phyloP scores from a whole-genome alignment of 164 flowering plant species.

The Tetracentron sinense region DNA sequence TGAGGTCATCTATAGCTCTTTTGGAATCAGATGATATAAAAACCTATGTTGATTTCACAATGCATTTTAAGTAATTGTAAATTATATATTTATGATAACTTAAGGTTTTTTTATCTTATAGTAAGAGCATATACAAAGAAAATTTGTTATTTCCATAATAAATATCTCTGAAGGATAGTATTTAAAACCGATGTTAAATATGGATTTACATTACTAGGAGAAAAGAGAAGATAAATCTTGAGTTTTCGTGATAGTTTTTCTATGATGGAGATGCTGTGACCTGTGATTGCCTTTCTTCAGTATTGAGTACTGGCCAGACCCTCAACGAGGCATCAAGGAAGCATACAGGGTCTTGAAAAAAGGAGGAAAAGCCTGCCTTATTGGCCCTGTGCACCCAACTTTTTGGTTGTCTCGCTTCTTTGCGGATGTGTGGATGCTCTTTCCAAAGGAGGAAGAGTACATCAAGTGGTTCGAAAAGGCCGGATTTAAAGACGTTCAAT shows the following conservation, averaged over 20 bases:
- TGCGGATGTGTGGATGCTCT: constrained; percentile 98
- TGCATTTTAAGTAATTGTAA: no score
- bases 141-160: no score
- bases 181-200: no score
- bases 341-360: constrained; percentile 89
- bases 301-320: constrained; percentile 99
- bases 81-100: no score
- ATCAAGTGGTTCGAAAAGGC: constrained; percentile 90
- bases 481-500: constrained; percentile 78
- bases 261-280: constrained; percentile 9
- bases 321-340: constrained; percentile 92
- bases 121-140: no score
- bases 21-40: no score
- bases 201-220: background rate
- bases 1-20: background rate
- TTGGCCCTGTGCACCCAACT: constrained; percentile 94
- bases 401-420: constrained; percentile 91
- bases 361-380: constrained; percentile 87
- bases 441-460: constrained; percentile 94
- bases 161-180: background rate
- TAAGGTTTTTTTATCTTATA: no score
- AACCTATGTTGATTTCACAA: background rate
- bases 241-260: background rate
- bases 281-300: constrained; percentile 36
- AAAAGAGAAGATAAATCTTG: no score